These are phyloP conservation scores for Quercus lobata DNA, from an alignment of 331 rosid genomes.

Conservation along the genomic window DNA sequence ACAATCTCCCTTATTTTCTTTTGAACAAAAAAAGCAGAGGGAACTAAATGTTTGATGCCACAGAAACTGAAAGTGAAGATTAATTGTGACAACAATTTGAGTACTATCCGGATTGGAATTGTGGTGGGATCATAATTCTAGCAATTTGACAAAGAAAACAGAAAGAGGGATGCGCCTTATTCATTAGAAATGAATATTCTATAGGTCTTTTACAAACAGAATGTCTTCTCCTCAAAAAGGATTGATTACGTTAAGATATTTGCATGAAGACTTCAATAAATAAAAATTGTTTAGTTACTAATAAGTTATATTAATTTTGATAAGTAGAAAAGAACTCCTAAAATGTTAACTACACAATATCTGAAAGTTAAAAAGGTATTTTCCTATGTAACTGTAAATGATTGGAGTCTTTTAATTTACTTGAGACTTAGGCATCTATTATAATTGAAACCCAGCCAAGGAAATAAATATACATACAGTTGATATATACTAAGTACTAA, in stretches of 20 bases:
- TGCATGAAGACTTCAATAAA: not conserved
- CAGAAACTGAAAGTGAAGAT: no score
- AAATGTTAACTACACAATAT: no score
- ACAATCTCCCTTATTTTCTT: not conserved
- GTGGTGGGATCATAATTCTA: no score
- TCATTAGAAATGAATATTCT: no score
- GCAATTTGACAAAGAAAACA: no score
- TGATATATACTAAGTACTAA: constrained; percentile 15
- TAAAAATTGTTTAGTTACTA: not conserved
- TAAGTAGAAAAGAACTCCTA: no score
- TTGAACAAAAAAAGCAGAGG: no score
- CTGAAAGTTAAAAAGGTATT: not conserved
- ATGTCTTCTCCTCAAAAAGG: not conserved
- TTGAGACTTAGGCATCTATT: not conserved
- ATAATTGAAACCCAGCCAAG: not conserved
- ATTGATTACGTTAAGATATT: not conserved
- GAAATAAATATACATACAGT: not conserved
- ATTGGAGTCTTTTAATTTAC: not conserved
- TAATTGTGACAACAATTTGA: no score
- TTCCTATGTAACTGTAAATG: not conserved
- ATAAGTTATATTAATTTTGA: not conserved
- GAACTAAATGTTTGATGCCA: no score
- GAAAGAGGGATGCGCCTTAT: no score
- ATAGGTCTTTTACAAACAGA: no score
- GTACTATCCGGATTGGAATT: no score